These are phyloP conservation scores for Colletotrichum somersetense DNA, from an alignment of 2,329 filamentous ascomycete genomes.

Conservation along the genomic window DNA sequence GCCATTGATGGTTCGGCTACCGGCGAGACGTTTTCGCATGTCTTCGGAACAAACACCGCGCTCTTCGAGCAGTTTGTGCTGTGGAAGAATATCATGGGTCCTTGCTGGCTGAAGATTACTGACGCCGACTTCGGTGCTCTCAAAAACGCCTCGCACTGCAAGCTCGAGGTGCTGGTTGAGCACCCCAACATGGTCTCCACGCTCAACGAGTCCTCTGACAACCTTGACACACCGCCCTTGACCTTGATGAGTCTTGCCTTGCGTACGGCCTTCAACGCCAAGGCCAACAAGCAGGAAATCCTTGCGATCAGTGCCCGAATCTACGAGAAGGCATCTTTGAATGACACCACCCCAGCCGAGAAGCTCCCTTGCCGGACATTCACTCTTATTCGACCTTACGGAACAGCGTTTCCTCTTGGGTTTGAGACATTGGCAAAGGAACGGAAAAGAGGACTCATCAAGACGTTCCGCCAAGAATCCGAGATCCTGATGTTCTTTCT, in stretches of 20 bases:
- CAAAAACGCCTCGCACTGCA: slow-evolving; percentile 96
- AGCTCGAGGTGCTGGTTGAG: slow-evolving; percentile 86
- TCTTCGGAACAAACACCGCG: slow-evolving; percentile 93
- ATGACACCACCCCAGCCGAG: slow-evolving; percentile 88
- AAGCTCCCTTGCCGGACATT: slow-evolving; percentile 91
- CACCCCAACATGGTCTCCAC: slow-evolving; percentile 82
- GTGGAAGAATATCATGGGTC: slow-evolving; percentile 99
- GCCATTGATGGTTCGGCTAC: slow-evolving; percentile 76
- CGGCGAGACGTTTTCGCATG: slow-evolving; percentile 92
- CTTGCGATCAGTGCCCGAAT: slow-evolving; percentile 90
- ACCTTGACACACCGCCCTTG: slow-evolving; percentile 84
- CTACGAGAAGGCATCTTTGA: slow-evolving; percentile 90
- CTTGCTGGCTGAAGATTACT: slow-evolving; percentile 94
- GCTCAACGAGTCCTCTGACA: slow-evolving; percentile 79
- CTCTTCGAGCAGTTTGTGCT: slow-evolving; percentile 98
- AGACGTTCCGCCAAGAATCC: slow-evolving; percentile 84
- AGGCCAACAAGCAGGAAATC: slow-evolving; percentile 97
- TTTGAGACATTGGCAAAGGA: slow-evolving; percentile 83
- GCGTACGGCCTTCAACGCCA: slow-evolving; percentile 88
- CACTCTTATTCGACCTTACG: slow-evolving; percentile 86
- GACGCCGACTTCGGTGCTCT: slow-evolving; percentile 85
- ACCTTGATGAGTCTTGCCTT: slow-evolving; percentile 97
- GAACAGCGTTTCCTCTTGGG: slow-evolving; percentile 80
- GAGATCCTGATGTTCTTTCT: slow-evolving; percentile 91
- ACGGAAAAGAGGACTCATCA: slow-evolving; percentile 81